Evolutionary conservation across 495 filamentous ascomycete genomes (phyloP), one percentile per base, ranked within the genome.

Genomic region (Podospora fimiseda): DNA sequence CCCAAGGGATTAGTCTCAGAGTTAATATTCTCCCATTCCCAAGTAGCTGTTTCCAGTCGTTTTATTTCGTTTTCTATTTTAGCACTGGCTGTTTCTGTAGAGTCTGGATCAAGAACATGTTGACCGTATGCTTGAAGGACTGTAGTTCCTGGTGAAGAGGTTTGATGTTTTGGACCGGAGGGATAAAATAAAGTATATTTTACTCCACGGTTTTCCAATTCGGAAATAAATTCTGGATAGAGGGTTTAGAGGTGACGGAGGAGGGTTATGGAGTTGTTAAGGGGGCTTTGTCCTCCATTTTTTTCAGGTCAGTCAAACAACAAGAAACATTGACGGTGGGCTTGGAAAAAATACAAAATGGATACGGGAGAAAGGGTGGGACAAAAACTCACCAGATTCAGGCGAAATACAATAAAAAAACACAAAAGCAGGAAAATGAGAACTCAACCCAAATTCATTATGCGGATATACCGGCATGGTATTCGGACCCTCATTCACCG

Each of bases 21-120:
- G n/a, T n/a, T n/a, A 24, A 72, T 69, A 40, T 71, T 70, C 20
- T 58, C 64, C 78, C 76, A 81, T 39, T 73, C 67, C 73, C 73
- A 80, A 2, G 63, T 65, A 0, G 72, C 76, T 6, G 73, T 74
- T 65, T 58, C 60, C 49, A 66, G 59, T 18, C 77, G 67, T 6
- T 63, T 63, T 53, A 81, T 78, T 67, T 81, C 75, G 1, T 63
- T 69, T 50, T 81, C 77, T 22, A 79, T 71, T 58, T 79, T 80
- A 1, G 55, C 37, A 2, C 70, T 60, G 41, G 57, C 58, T 0
- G 70, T 76, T 41, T 68, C 68, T 9, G 65, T 65, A 27, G 74
- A 68, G 36, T 81, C 78, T 0, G 65, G 62, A 24, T 77, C 75
- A 1, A 60, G 54, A 18, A 80, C 69, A 11, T 76, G 64, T 39